A percentile compares a stretch with the other conserved stretches of the same genome.
Conservation (phyloP, 164 flowering plant genomes). For the Umbilicus rupestris region DNA sequence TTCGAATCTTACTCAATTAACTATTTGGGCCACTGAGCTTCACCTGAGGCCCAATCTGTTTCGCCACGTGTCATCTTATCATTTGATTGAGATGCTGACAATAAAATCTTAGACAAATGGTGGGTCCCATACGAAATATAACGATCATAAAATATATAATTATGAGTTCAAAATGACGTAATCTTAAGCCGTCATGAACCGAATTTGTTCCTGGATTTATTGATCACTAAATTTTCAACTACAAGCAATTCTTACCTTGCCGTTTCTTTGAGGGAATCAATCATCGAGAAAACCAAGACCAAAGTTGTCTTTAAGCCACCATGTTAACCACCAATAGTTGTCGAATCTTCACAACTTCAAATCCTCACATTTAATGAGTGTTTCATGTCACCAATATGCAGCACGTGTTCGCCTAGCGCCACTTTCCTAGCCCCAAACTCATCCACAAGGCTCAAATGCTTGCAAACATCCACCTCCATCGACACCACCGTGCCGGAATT, state of each 20-base stretch:
- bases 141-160: too few species aligned
- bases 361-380: slow-evolving; percentile 51
- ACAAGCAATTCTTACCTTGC: not conserved
- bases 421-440: slow-evolving; percentile 65
- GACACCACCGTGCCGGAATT: slow-evolving; percentile 42
- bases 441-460: slow-evolving; percentile 79
- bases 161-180: too few species aligned
- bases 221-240: not conserved
- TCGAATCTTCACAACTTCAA: slow-evolving; percentile 18
- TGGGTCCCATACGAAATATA: too few species aligned
- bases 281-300: not conserved
- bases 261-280: not conserved
- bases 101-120: too few species aligned
- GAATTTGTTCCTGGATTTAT: not conserved
- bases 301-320: not conserved
- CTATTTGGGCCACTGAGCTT: too few species aligned
- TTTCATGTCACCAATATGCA: slow-evolving; percentile 71
- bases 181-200: too few species aligned
- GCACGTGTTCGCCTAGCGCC: slow-evolving; percentile 62
- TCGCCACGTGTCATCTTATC: too few species aligned
- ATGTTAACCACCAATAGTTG: not conserved
- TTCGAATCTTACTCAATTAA: too few species aligned
- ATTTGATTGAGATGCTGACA: too few species aligned
- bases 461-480: slow-evolving; percentile 77
- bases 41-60: too few species aligned